Base-by-base conservation (phyloP, 139 green algal genomes). In the Zygnema circumcarinatum region DNA sequence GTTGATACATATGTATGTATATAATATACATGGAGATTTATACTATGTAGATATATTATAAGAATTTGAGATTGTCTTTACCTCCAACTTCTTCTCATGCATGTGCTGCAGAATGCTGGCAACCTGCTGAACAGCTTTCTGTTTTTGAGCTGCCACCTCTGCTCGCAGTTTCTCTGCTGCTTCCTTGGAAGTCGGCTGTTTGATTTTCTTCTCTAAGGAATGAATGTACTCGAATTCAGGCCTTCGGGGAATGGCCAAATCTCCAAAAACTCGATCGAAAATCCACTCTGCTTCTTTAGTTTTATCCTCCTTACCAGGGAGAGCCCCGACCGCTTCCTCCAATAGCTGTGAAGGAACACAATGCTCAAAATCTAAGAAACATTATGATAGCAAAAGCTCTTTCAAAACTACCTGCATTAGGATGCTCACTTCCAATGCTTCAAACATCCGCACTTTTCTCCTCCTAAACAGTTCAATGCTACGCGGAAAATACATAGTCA, bases 281-380 rank as follows among this genome's bases (percentile, higher is more conserved):
- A 96, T 92, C 94, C 94, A 96, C 52, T 93, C 88, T 0, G 93
- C 86, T 11, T 94, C 93, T 21, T 87, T 76, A 11, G 33, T 2
- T 2, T 40, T n/a, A 47, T 85, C 32, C n/a, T 87, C 72, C 16
- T 35, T 47, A 1, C 38, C 73, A 2, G 67, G 38, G 32, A 82
- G 32, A 1, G 85, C 33, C 25, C 67, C 83, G 16, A 80, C 38
- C 53, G 29, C 53, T 40, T 85, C 84, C 22, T 86, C 83, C 82
- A 89, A 35, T 0, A 91, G 32, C 87, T 90, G 87, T 25, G n/a
- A 2, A 76, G 2, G 3, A 31, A 53, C 74, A 29, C 25, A 29
- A 81, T 29, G 62, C 25, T 29, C 74, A 53, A 81, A 68, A 29
- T 29, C 29, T n/a, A 72, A n/a, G 56, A 72, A n/a, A 72, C 29